Conservation (phyloP, 2,329 filamentous ascomycete genomes). For the Nigrospora sphaerica region DNA sequence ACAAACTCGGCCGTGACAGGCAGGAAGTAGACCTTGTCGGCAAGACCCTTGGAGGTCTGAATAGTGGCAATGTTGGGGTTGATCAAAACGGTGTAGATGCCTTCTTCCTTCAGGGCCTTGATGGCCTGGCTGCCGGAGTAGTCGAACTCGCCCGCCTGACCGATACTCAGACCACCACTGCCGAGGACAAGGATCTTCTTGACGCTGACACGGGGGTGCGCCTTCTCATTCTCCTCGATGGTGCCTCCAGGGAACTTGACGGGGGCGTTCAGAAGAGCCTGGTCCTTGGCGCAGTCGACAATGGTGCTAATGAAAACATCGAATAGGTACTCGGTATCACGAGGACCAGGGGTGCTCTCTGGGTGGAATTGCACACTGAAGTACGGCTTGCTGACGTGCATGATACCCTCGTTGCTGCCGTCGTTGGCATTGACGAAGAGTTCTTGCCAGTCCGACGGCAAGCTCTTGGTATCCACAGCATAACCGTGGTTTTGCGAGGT, state of each 20-base stretch:
- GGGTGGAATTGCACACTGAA: constrained; percentile 99
- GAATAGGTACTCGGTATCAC: constrained; percentile 94
- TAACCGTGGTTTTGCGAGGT: constrained; percentile 98
- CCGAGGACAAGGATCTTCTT: constrained; percentile 95
- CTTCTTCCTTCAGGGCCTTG: constrained; percentile 96
- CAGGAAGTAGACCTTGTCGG: constrained; percentile 98
- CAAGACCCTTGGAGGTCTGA: constrained; percentile 94
- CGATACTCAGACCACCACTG: constrained; percentile 91
- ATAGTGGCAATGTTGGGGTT: constrained; percentile 99
- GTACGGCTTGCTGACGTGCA: constrained; percentile 76
- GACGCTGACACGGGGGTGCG: constrained; percentile 72
- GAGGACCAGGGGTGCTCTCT: constrained; percentile 89
- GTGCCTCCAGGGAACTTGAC: constrained; percentile 85
- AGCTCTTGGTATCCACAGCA: constrained; percentile 73
- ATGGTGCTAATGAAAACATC: constrained; percentile 93
- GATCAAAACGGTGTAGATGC: constrained; percentile 95
- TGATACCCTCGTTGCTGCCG: constrained; percentile 95
- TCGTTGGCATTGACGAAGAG: constrained; percentile 98
- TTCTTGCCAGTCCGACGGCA: constrained; percentile 80
- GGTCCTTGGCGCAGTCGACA: constrained; percentile 60
- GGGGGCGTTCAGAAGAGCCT: constrained; percentile 59
- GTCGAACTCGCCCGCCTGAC: constrained; percentile 96
- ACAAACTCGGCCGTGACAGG: constrained; percentile 97
- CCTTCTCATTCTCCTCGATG: constrained; percentile 67
- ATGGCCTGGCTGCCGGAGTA: constrained; percentile 98